phyloP scores from a whole-genome alignment of 1,139 yeast species.

The Pichia sp. region DNA sequence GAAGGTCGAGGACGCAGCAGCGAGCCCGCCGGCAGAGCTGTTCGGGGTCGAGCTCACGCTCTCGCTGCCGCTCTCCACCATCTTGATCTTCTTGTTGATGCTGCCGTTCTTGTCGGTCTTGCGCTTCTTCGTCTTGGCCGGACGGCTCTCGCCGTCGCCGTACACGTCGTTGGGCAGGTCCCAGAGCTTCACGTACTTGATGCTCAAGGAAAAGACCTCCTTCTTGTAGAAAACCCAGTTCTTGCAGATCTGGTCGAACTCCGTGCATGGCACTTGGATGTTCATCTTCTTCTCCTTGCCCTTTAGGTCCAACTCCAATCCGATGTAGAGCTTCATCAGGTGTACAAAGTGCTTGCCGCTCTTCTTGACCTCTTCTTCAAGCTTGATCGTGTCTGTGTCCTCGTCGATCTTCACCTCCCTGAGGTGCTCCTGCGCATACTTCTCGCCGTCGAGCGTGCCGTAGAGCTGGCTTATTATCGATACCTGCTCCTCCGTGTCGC shows the following conservation, averaged over 20 bases:
- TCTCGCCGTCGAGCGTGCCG: conserved; percentile 33
- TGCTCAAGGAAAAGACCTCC: conserved; percentile 52
- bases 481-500: conserved; percentile 43
- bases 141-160: conserved; percentile 71
- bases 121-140: conserved; percentile 44
- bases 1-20: background rate
- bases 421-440: conserved; percentile 27
- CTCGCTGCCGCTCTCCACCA: conserved; percentile 15
- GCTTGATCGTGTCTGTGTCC: conserved; percentile 27
- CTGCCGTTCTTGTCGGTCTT: conserved; percentile 34
- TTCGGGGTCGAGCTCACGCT: conserved; percentile 9
- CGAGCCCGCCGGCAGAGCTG: conserved; percentile 1
- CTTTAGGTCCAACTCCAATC: conserved; percentile 60
- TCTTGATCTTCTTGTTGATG: conserved; percentile 25
- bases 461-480: conserved; percentile 27
- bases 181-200: conserved; percentile 72
- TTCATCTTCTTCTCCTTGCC: conserved; percentile 61
- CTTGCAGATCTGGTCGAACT: conserved; percentile 75
- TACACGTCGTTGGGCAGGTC: conserved; percentile 86
- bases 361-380: conserved; percentile 28
- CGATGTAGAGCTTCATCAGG: conserved; percentile 75
- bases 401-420: conserved; percentile 26
- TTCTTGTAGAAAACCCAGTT: conserved; percentile 65
- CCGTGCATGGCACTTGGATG: conserved; percentile 87
- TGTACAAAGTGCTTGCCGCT: conserved; percentile 43